These are phyloP conservation scores for Termitomyces sp. DNA, from an alignment of 768 basidiomycete species.

Conservation along the genomic window DNA sequence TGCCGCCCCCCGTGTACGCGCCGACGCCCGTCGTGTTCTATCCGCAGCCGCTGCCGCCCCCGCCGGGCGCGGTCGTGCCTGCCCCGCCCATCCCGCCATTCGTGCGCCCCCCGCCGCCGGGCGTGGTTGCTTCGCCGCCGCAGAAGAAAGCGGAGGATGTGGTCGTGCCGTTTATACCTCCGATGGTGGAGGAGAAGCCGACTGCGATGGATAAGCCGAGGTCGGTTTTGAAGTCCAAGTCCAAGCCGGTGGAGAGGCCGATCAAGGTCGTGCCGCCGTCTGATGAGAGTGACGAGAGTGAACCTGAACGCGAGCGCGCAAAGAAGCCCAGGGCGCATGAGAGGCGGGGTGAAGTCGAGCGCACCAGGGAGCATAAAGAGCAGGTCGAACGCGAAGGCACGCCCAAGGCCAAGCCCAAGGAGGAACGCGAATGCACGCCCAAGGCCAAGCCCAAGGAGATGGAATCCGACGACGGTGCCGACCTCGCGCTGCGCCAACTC, in stretches of 20 bases:
- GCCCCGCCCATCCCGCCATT: conserved; percentile 1
- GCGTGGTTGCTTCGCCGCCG: not conserved
- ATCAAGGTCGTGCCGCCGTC: too few species aligned
- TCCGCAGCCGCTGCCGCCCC: not conserved
- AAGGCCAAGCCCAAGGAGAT: too few species aligned
- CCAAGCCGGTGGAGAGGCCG: too few species aligned
- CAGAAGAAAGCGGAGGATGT: not conserved
- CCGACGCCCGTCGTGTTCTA: not conserved
- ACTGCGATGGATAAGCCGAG: not conserved
- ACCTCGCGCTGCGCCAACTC: not conserved
- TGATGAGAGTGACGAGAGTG: too few species aligned
- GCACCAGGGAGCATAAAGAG: too few species aligned
- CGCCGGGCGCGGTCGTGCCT: not conserved
- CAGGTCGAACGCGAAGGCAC: too few species aligned
- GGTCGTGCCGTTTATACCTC: conserved; percentile 2
- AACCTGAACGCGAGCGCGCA: too few species aligned
- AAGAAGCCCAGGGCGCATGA: too few species aligned
- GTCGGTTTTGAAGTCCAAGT: too few species aligned
- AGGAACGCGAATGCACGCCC: too few species aligned
- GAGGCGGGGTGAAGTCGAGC: too few species aligned
- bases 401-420: too few species aligned
- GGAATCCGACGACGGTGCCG: not conserved
- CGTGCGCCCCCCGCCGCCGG: not conserved
- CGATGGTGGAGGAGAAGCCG: not conserved
- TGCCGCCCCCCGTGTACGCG: not conserved